Evolutionary conservation across 2,329 filamentous ascomycete species (phyloP).

Genomic region (Colletotrichum godetiae): DNA sequence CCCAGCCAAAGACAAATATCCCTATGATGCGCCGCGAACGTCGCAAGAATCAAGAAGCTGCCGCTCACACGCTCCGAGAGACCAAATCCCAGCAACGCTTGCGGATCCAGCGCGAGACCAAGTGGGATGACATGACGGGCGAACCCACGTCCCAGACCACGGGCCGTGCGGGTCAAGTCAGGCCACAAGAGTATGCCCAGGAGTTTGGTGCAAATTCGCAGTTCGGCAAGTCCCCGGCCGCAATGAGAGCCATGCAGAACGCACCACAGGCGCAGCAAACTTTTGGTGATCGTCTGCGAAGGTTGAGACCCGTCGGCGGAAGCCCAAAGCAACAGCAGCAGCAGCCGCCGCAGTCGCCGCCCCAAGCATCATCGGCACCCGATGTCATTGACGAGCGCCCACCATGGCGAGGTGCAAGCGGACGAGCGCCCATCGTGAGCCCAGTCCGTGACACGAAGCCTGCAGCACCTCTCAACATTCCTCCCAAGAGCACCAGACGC

Average conservation of each 20-base stretch:
- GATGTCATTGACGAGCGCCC: constrained; percentile 56
- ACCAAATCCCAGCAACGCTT: constrained; percentile 51
- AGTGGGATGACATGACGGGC: constrained; percentile 75
- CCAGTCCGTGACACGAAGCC: constrained; percentile 71
- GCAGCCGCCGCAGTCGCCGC: constrained; percentile 35
- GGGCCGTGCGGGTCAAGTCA: constrained; percentile 67
- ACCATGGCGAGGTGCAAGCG: constrained; percentile 80
- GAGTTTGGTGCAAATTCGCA: constrained; percentile 46
- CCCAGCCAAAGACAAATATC: constrained; percentile 55
- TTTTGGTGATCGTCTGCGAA: constrained; percentile 59
- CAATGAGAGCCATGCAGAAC: constrained; percentile 38
- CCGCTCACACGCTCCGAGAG: constrained; percentile 49
- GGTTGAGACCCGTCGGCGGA: constrained; percentile 47
- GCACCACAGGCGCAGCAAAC: constrained; percentile 41
- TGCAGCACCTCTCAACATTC: constrained; percentile 67
- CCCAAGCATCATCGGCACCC: constrained; percentile 36
- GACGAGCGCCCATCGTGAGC: constrained; percentile 71
- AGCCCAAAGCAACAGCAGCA: constrained; percentile 34
- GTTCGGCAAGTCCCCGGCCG: constrained; percentile 34
- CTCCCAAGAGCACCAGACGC: constrained; percentile 61
- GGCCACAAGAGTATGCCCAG: constrained; percentile 61
- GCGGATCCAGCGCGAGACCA: constrained; percentile 50
- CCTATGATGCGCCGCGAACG: constrained; percentile 64
- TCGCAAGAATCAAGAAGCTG: constrained; percentile 55
- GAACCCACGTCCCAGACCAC: constrained; percentile 69